These are phyloP conservation scores for Thelonectria rubi DNA, from an alignment of 2,329 filamentous ascomycete species.

Conservation along the genomic window DNA sequence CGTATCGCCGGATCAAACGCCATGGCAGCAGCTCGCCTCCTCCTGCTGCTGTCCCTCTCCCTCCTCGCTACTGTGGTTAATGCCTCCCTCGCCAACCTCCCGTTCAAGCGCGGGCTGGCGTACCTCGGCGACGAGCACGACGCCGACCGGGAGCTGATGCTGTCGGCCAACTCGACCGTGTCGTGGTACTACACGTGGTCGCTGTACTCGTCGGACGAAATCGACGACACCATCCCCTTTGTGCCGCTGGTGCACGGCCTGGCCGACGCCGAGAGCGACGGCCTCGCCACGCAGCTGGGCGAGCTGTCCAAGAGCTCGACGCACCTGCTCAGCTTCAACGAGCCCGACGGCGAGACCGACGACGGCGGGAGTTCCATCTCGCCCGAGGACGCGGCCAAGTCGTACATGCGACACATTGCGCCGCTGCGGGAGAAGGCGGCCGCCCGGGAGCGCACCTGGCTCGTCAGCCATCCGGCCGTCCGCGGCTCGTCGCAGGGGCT, in stretches of 20 bases:
- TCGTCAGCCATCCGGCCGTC: conserved; percentile 53
- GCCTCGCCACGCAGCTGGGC: conserved; percentile 41
- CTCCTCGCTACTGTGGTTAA: not conserved
- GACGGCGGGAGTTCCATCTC: conserved; percentile 52
- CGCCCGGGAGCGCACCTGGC: conserved; percentile 43
- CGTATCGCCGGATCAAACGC: not conserved
- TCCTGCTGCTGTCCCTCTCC: not conserved
- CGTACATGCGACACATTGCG: conserved; percentile 50
- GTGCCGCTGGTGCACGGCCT: conserved; percentile 52
- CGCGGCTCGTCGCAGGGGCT: conserved; percentile 51
- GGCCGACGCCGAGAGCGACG: conserved; percentile 43
- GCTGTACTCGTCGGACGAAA: conserved; percentile 39
- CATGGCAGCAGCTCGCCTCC: not conserved
- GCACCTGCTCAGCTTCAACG: conserved; percentile 53
- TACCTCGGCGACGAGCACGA: conserved; percentile 39
- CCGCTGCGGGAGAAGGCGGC: conserved; percentile 44
- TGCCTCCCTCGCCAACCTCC: conserved; percentile 18
- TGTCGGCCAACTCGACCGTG: conserved; percentile 50
- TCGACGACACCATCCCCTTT: conserved; percentile 44
- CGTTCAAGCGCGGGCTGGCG: conserved; percentile 39
- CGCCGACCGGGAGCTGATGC: conserved; percentile 47
- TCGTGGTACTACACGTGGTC: conserved; percentile 57
- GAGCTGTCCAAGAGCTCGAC: conserved; percentile 47
- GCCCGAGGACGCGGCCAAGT: conserved; percentile 49
- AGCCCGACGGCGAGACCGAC: conserved; percentile 52